These are phyloP conservation scores for Phytophthora lateralis DNA, from an alignment of 352 stramenopile genomes.

Conservation along the genomic window DNA sequence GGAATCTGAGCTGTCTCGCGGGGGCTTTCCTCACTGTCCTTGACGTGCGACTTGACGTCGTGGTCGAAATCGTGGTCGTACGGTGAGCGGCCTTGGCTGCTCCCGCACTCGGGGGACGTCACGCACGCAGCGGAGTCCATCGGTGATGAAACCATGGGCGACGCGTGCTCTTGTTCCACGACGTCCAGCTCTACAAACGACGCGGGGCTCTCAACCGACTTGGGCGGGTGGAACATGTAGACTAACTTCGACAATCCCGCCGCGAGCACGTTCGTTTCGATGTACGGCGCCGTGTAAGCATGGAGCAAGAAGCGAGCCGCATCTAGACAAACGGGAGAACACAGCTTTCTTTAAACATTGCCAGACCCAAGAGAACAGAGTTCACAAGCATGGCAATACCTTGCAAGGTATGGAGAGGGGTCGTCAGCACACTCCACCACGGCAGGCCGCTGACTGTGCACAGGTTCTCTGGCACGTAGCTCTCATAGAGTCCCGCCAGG, in stretches of 20 bases:
- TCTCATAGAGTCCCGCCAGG: slow-evolving; percentile 84
- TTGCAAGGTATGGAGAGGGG: slow-evolving; percentile 78
- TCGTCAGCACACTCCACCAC: slow-evolving; percentile 77
- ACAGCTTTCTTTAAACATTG: slow-evolving; percentile 71
- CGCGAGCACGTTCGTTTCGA: slow-evolving; percentile 76
- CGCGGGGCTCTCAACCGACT: slow-evolving; percentile 57
- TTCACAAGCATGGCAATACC: slow-evolving; percentile 61
- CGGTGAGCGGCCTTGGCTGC: slow-evolving; percentile 68
- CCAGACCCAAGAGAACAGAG: slow-evolving; percentile 50
- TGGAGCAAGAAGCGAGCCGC: slow-evolving; percentile 77
- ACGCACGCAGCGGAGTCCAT: slow-evolving; percentile 75
- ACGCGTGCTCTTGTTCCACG: slow-evolving; percentile 48
- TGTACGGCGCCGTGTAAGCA: slow-evolving; percentile 81
- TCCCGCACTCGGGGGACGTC: slow-evolving; percentile 76
- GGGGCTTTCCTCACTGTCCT: slow-evolving; percentile 55
- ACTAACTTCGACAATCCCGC: slow-evolving; percentile 77
- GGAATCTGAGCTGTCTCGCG: slow-evolving; percentile 53
- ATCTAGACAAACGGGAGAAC: slow-evolving; percentile 72
- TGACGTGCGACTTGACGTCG: slow-evolving; percentile 58
- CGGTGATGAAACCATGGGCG: slow-evolving; percentile 46
- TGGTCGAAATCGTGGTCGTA: slow-evolving; percentile 81
- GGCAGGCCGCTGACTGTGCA: slow-evolving; percentile 57
- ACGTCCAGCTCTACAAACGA: slow-evolving; percentile 49
- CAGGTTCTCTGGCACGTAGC: slow-evolving; percentile 69
- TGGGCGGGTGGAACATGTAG: slow-evolving; percentile 69